Conservation (phyloP, 2,329 filamentous ascomycete species). For the Iodosphaeria phyllophila region DNA sequence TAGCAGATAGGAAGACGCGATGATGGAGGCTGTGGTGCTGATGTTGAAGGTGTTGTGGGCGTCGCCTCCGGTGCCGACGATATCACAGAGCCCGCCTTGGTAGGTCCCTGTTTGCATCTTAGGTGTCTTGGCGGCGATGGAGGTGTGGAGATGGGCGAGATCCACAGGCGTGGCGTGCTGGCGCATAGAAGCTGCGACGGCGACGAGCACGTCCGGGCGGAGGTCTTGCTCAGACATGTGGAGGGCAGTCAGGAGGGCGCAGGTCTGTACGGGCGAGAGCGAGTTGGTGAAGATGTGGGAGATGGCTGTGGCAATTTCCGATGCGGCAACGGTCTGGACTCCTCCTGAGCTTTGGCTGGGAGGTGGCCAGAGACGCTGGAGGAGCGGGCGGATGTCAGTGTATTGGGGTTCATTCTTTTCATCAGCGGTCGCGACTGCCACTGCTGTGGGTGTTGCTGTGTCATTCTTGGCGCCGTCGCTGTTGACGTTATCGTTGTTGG, state of each 20-base stretch:
- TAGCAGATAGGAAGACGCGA: slow-evolving; percentile 70
- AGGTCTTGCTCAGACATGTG: slow-evolving; percentile 82
- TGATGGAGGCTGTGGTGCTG: slow-evolving; percentile 82
- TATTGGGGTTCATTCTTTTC: not conserved
- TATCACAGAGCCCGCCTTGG: slow-evolving; percentile 47
- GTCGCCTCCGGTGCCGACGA: slow-evolving; percentile 93
- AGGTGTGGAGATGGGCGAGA: slow-evolving; percentile 34
- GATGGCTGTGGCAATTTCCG: slow-evolving; percentile 79
- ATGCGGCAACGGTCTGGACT: slow-evolving; percentile 43
- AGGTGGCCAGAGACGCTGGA: slow-evolving; percentile 53
- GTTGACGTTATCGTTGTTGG: too few species aligned
- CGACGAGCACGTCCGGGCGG: slow-evolving; percentile 67
- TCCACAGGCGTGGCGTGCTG: slow-evolving; percentile 59
- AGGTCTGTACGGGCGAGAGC: slow-evolving; percentile 74
- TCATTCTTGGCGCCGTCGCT: too few species aligned
- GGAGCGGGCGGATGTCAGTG: slow-evolving; percentile 47
- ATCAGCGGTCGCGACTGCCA: not conserved
- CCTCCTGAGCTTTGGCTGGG: too few species aligned
- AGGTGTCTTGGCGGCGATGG: slow-evolving; percentile 41
- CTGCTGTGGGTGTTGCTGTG: not conserved
- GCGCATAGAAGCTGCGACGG: slow-evolving; percentile 72
- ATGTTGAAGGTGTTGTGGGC: slow-evolving; percentile 98
- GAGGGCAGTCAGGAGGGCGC: slow-evolving; percentile 72
- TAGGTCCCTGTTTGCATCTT: slow-evolving; percentile 5
- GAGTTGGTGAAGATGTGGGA: slow-evolving; percentile 82